These are phyloP conservation scores for Scheffersomyces parashehatae DNA, from an alignment of 1,139 yeast species.

Conservation along the genomic window DNA sequence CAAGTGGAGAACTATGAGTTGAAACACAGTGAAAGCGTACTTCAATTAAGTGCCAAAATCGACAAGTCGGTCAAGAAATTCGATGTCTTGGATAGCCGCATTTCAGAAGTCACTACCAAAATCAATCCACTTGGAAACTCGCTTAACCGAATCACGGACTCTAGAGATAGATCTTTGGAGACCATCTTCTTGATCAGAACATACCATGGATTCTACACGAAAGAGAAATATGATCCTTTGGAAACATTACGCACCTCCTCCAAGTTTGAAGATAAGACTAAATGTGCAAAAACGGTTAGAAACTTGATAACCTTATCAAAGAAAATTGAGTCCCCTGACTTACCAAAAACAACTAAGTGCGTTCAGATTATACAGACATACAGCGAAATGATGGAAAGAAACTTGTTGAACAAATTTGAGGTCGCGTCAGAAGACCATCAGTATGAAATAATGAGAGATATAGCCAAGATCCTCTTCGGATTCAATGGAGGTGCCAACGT, in stretches of 20 bases:
- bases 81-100: conserved; percentile 57
- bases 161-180: conserved; percentile 72
- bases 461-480: conserved; percentile 74
- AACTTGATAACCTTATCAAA: conserved; percentile 64
- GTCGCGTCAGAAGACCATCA: conserved; percentile 58
- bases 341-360: conserved; percentile 51
- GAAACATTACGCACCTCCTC: conserved; percentile 48
- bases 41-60: conserved; percentile 54
- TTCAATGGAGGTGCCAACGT: conserved; percentile 87
- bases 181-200: conserved; percentile 76
- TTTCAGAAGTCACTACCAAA: conserved; percentile 58
- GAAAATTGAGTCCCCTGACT: conserved; percentile 55
- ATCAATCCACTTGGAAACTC: conserved; percentile 77
- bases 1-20: conserved; percentile 66
- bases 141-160: conserved; percentile 71
- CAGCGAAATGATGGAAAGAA: conserved; percentile 75
- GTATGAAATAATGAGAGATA: conserved; percentile 71
- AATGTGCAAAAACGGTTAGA: conserved; percentile 69
- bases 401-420: conserved; percentile 58
- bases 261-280: conserved; percentile 52
- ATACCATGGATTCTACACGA: conserved; percentile 70
- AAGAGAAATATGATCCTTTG: conserved; percentile 63
- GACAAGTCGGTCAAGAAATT: conserved; percentile 47
- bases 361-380: conserved; percentile 63
- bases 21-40: conserved; percentile 66